Conservation (phyloP, 2,329 filamentous ascomycete genomes). For the Cercospora zeae-maydis region DNA sequence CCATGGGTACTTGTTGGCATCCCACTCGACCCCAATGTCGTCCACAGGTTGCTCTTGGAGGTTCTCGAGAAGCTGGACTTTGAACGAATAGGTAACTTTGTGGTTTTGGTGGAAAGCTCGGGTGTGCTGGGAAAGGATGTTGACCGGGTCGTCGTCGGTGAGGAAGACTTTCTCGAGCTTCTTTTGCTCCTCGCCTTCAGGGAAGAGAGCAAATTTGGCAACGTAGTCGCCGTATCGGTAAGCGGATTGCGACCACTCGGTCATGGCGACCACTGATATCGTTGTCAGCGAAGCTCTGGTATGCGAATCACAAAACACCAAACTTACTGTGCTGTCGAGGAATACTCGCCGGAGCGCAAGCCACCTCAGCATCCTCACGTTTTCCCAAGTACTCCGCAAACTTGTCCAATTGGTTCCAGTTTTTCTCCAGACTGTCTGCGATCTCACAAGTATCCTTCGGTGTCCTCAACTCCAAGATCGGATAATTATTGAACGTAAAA, state of each 20-base stretch:
- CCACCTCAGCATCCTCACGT: constrained; percentile 34
- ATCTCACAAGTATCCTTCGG: constrained; percentile 36
- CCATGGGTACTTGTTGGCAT: constrained; percentile 35
- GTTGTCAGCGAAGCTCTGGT: background rate
- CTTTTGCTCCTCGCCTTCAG: constrained; percentile 31
- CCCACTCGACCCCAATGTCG: constrained; percentile 36
- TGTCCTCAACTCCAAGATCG: constrained; percentile 33
- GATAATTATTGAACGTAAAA: constrained; percentile 37
- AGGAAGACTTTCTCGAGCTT: constrained; percentile 29
- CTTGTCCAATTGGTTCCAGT: constrained; percentile 34
- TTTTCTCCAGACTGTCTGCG: constrained; percentile 35
- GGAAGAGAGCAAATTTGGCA: constrained; percentile 36
- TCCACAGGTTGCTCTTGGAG: constrained; percentile 37
- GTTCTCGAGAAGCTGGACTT: constrained; percentile 36
- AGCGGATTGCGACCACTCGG: constrained; percentile 35
- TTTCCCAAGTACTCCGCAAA: constrained; percentile 33
- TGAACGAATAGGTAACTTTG: constrained; percentile 37
- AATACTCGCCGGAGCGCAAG: constrained; percentile 29
- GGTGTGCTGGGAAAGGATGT: constrained; percentile 34
- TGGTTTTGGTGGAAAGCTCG: constrained; percentile 35
- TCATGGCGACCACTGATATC: constrained; percentile 34
- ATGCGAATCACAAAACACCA: background rate
- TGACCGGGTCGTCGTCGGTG: constrained; percentile 32
- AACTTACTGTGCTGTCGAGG: constrained; percentile 32
- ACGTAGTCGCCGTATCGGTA: constrained; percentile 37